A percentile compares a stretch with the other conserved stretches of the same genome.
These are phyloP conservation scores for Buxus sempervirens DNA, from an alignment of 164 flowering plant genomes.

Conservation along the genomic window DNA sequence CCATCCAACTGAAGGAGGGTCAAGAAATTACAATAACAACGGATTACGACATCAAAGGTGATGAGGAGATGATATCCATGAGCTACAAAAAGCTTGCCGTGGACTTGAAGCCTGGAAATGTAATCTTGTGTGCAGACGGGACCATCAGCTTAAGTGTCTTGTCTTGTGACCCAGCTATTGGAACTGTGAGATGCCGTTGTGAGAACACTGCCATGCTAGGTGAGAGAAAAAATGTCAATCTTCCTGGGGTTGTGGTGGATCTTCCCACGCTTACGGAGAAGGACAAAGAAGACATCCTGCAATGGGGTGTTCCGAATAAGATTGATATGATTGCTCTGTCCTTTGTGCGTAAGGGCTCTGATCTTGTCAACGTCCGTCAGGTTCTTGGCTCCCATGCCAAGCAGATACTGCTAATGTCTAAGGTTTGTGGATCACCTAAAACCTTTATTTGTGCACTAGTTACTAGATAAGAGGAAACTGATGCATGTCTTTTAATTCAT, in stretches of 20 bases:
- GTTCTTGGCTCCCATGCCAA: slow-evolving; percentile 81
- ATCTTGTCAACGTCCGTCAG: slow-evolving; percentile 78
- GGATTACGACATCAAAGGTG: slow-evolving; percentile 71
- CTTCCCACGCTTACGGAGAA: slow-evolving; percentile 86
- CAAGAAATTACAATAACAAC: slow-evolving; percentile 69
- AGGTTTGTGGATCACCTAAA: slow-evolving; percentile 36
- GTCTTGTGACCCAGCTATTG: slow-evolving; percentile 60
- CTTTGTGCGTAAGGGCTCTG: slow-evolving; percentile 86
- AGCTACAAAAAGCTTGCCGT: slow-evolving; percentile 75
- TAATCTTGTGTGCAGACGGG: slow-evolving; percentile 79
- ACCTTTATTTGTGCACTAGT: not conserved
- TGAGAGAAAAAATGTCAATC: slow-evolving; percentile 85
- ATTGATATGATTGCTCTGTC: slow-evolving; percentile 90
- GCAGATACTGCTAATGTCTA: slow-evolving; percentile 68
- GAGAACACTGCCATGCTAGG: slow-evolving; percentile 74
- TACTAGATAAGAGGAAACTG: no score
- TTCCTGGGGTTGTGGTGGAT: slow-evolving; percentile 86
- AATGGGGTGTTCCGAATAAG: slow-evolving; percentile 85
- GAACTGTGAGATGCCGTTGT: slow-evolving; percentile 79
- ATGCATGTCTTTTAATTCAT: no score
- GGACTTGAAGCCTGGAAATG: slow-evolving; percentile 76
- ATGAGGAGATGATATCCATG: slow-evolving; percentile 60
- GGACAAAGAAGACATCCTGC: slow-evolving; percentile 76
- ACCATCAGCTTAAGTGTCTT: slow-evolving; percentile 66
- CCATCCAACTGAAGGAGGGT: slow-evolving; percentile 78